Evolutionary conservation across 257 asterid genomes (phyloP).

Genomic region (Solanum lycopersicoides): DNA sequence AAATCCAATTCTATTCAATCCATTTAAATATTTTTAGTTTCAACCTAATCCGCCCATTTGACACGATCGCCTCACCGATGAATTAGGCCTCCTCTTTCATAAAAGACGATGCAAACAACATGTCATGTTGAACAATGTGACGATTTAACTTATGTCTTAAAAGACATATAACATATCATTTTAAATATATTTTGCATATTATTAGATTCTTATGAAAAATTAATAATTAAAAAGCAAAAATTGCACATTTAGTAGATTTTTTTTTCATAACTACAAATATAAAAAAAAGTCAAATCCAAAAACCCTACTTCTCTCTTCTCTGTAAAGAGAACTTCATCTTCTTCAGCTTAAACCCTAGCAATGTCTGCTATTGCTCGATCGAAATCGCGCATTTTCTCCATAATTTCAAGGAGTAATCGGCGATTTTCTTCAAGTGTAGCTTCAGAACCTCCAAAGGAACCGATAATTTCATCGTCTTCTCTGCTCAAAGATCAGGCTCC

Average conservation of each 20-base stretch:
- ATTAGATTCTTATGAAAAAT: background rate
- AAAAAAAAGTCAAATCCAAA: background rate
- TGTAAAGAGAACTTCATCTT: background rate
- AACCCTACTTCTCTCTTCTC: background rate
- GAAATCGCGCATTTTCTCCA: slow-evolving; percentile 31
- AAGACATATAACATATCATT: too few species aligned
- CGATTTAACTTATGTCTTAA: too few species aligned
- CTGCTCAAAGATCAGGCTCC: slow-evolving; percentile 44
- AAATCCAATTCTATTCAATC: too few species aligned
- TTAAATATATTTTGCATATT: too few species aligned
- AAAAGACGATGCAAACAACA: too few species aligned
- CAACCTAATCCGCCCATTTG: too few species aligned
- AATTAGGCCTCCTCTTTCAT: too few species aligned
- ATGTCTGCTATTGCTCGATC: slow-evolving; percentile 43
- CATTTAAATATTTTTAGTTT: too few species aligned
- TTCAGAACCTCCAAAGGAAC: slow-evolving; percentile 32
- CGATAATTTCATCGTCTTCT: slow-evolving; percentile 41
- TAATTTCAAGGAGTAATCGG: slow-evolving; percentile 22
- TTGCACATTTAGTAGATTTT: too few species aligned
- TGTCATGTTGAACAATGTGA: background rate
- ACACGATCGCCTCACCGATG: too few species aligned
- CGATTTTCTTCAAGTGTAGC: slow-evolving; percentile 20
- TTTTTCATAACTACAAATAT: background rate
- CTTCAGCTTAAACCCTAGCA: background rate
- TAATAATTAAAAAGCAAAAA: background rate